These are phyloP conservation scores for Colletotrichum salicis DNA, from an alignment of 2,329 filamentous ascomycete genomes.

Conservation along the genomic window DNA sequence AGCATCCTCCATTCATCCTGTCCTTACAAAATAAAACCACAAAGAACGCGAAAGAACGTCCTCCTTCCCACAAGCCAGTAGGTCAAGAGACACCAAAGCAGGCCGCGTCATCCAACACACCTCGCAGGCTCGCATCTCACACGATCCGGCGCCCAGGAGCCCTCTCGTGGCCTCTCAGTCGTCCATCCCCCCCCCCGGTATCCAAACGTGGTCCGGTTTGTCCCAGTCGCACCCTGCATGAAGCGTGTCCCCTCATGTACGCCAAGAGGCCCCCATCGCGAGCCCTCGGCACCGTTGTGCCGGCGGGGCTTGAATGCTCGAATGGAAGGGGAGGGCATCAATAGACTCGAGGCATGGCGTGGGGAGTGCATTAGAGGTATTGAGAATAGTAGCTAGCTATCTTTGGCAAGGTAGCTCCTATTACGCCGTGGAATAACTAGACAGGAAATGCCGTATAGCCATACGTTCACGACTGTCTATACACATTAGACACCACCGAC, in stretches of 20 bases:
- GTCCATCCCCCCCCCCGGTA: neutral
- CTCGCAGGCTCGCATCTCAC: neutral
- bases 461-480: too few relatives aligned
- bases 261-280: slow-evolving; percentile 31
- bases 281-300: slow-evolving; percentile 31
- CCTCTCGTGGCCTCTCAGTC: neutral
- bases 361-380: neutral
- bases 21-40: neutral
- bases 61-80: neutral
- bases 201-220: neutral
- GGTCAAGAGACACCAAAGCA: neutral
- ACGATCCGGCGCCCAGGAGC: neutral
- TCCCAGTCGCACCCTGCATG: slow-evolving; percentile 25
- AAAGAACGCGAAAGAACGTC: neutral
- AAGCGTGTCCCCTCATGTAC: neutral
- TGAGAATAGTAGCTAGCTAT: neutral
- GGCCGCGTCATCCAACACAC: slow-evolving; percentile 26
- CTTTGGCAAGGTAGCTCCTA: neutral
- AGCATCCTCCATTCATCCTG: neutral
- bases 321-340: neutral
- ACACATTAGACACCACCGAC: neutral
- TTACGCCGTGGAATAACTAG: neutral
- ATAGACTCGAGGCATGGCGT: neutral
- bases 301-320: slow-evolving; percentile 14
- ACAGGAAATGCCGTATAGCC: neutral